Percentiles rank a stretch among this genome's conserved stretches.
Conservation (phyloP, 805 yeast genomes). For the Candida lessepsii region DNA sequence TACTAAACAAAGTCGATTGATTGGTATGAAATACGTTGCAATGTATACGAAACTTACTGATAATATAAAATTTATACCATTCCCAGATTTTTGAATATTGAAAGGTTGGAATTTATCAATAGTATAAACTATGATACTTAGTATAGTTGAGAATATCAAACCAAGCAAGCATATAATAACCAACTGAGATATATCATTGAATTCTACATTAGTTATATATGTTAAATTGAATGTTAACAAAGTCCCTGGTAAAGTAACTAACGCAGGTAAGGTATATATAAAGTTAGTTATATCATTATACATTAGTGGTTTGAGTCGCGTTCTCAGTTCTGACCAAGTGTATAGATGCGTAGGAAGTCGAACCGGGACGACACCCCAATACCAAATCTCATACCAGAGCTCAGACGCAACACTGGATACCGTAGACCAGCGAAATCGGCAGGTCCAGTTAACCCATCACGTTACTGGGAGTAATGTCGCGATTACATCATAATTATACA, state of each 20-base stretch:
- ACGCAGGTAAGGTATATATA: constrained; percentile 5
- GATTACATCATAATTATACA: background rate
- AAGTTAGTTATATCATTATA: constrained; percentile 5
- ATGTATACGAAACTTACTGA: constrained; percentile 1
- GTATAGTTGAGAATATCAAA: background rate
- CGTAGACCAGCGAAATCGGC: background rate
- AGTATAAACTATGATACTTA: background rate
- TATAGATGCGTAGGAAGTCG: too few relatives aligned
- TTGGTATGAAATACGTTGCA: constrained; percentile 2
- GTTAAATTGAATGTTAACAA: constrained; percentile 2
- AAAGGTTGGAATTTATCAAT: constrained; percentile 8
- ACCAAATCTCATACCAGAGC: too few relatives aligned
- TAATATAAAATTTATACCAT: constrained; percentile 3
- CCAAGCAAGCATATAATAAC: background rate
- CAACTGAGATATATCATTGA: background rate
- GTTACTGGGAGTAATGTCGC: background rate
- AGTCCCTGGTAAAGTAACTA: background rate
- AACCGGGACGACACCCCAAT: too few relatives aligned
- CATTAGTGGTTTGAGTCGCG: constrained; percentile 1
- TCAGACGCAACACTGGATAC: too few relatives aligned
- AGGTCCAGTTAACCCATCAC: too few relatives aligned
- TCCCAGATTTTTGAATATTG: background rate
- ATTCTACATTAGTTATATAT: background rate
- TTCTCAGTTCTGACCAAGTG: too few relatives aligned
- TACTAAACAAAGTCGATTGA: constrained; percentile 5